A percentile compares a stretch with the other conserved stretches of the same genome.
Conservation (phyloP, 768 basidiomycete genomes). For the Amanita muscaria region DNA sequence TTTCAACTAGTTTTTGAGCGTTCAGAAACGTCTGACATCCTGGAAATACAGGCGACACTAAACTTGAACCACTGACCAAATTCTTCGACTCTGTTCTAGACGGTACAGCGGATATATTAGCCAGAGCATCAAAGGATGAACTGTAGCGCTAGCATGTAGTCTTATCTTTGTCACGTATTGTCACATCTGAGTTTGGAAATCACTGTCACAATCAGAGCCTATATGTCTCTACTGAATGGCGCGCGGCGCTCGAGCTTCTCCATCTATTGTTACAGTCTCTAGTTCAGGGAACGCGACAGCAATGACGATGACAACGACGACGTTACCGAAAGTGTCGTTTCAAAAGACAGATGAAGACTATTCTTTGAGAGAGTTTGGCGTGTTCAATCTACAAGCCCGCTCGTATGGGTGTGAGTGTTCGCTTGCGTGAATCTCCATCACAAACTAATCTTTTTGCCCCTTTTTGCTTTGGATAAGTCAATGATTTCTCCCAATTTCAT, state of each 20-base stretch:
- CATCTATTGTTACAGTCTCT: slow-evolving; percentile 14
- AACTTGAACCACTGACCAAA: slow-evolving; percentile 65
- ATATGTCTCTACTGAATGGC: too few relatives aligned
- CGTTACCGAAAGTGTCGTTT: slow-evolving; percentile 62
- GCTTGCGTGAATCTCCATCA: slow-evolving; percentile 5
- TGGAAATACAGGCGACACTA: slow-evolving; percentile 45
- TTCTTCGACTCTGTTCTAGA: slow-evolving; percentile 67
- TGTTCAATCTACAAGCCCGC: slow-evolving; percentile 52
- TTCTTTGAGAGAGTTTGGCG: slow-evolving; percentile 51
- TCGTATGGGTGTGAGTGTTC: slow-evolving; percentile 43
- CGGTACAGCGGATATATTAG: slow-evolving; percentile 51
- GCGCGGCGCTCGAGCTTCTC: slow-evolving; percentile 25
- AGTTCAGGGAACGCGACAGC: too few relatives aligned
- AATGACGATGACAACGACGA: slow-evolving; percentile 17
- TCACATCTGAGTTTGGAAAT: not conserved
- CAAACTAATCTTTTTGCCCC: too few relatives aligned
- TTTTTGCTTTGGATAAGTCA: too few relatives aligned
- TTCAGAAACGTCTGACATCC: not conserved
- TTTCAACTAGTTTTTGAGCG: not conserved
- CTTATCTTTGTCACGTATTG: slow-evolving; percentile 3
- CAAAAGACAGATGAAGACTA: slow-evolving; percentile 56
- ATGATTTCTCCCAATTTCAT: slow-evolving; percentile 63
- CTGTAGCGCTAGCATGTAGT: too few relatives aligned
- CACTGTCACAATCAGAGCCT: too few relatives aligned
- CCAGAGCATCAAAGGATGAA: slow-evolving; percentile 8